Evolutionary conservation across 345 rosid species (phyloP).

Genomic region (Sisymbrium altissimum): DNA sequence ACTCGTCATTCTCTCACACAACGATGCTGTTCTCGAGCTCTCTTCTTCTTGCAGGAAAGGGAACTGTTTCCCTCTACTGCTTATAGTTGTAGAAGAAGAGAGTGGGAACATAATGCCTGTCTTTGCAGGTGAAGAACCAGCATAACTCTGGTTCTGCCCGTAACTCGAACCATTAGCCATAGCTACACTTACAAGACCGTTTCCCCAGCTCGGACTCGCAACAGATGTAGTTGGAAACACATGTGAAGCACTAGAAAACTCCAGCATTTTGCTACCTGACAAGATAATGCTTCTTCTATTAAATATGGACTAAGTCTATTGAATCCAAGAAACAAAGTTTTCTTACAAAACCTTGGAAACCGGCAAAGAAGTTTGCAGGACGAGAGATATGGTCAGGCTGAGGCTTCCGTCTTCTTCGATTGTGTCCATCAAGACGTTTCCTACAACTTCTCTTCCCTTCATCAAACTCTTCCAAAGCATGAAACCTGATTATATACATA

Average conservation of each 20-base stretch:
- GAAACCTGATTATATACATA: conserved; percentile 27
- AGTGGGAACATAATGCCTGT: conserved; percentile 39
- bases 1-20: conserved; percentile 48
- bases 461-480: conserved; percentile 41
- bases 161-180: conserved; percentile 21
- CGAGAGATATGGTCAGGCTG: conserved; percentile 19
- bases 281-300: neutral
- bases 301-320: neutral
- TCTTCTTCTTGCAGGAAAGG: conserved; percentile 45
- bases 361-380: conserved; percentile 26
- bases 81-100: conserved; percentile 37
- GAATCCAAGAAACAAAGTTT: neutral
- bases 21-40: conserved; percentile 27
- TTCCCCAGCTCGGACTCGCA: conserved; percentile 45
- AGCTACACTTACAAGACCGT: conserved; percentile 21
- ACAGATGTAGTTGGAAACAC: conserved; percentile 46
- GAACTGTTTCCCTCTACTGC: conserved; percentile 42
- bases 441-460: conserved; percentile 45
- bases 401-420: conserved; percentile 38
- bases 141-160: conserved; percentile 12
- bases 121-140: conserved; percentile 20
- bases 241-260: conserved; percentile 44
- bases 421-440: conserved; percentile 44
- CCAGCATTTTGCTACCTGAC: conserved; percentile 46
- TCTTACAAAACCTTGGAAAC: conserved; percentile 39